Base-by-base conservation (phyloP, 2,329 filamentous ascomycete species). In the Cercospora sojina region DNA sequence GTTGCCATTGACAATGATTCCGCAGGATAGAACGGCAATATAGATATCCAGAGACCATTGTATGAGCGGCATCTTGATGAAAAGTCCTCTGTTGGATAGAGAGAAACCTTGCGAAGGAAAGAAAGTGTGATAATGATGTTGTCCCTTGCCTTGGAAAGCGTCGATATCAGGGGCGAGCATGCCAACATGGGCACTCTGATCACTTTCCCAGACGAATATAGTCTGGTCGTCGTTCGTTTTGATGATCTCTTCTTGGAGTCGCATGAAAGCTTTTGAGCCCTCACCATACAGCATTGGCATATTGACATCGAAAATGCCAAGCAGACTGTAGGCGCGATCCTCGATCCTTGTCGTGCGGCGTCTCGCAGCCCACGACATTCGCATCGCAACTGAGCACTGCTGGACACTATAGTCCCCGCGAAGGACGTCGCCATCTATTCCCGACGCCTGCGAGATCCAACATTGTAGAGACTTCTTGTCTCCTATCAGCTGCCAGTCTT, bases 271-370 rank as follows among this genome's bases (percentile, higher is more conserved):
- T 20, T 49, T 60, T 1, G 2, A 4, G 23, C 58, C 58, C 18
- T 60, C 58, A 3, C 58, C 58, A 2, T 60, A 60, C 8, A 60
- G 32, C 58, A 60, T 41, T 4, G 58, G 58, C 32, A 60, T 47
- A 16, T 47, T 41, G 12, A 60, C 58, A 29, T 60, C 38, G 25
- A 60, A 60, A 1, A 60, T 1, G 1, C 58, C 58, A 29, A 60
- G 58, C 12, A 60, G 12, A 60, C 58, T 38, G 7, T 60, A 60
- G 7, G 58, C 58, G 1, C 20, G 20, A 20, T 60, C 58, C 12
- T 60, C 58, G 18, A 38, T n/a, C 3, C 58, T 60, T 7, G 35
- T 47, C n/a, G 58, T 60, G 2, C 3, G 12, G 35, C 58, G 29
- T 9, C n/a, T 5, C 16, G 58, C 32, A 10, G 38, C 58, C 58